phyloP scores from a whole-genome alignment of 177 flowering plant species.

The Vitis hybrid region DNA sequence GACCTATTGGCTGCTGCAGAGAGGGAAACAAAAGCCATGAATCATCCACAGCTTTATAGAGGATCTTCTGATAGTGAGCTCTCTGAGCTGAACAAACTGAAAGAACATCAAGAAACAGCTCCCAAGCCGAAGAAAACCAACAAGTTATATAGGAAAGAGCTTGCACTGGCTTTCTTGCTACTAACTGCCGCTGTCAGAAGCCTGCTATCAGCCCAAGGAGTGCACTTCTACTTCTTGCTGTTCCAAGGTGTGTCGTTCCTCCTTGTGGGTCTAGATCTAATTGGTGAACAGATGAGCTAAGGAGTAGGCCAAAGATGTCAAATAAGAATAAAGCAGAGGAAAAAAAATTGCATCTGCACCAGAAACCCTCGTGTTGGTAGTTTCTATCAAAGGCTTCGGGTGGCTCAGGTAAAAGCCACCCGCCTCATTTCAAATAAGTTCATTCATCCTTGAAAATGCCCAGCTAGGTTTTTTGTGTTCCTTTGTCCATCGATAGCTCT shows the following conservation, averaged over 20 bases:
- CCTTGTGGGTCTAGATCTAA: constrained; percentile 35
- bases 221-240: constrained; percentile 38
- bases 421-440: no score
- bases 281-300: constrained; percentile 34
- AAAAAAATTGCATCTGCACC: no score
- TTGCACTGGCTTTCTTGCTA: constrained; percentile 31
- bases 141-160: constrained; percentile 34
- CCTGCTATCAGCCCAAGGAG: constrained; percentile 33
- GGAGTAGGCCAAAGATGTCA: no score
- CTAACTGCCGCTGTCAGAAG: constrained; percentile 37
- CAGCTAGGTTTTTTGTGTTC: no score
- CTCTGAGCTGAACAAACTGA: constrained; percentile 13
- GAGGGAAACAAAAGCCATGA: constrained; percentile 13
- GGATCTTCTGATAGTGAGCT: constrained; percentile 12
- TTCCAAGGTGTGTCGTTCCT: constrained; percentile 38
- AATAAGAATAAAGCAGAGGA: no score
- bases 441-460: no score
- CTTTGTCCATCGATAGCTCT: no score
- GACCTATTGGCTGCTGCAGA: constrained; percentile 22
- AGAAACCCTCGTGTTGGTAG: no score
- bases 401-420: no score
- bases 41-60: constrained; percentile 7
- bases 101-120: constrained; percentile 7
- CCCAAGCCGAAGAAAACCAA: constrained; percentile 14
- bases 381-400: no score